Conservation (phyloP, 768 basidiomycete genomes). For the Clitopilus hobsonii region DNA sequence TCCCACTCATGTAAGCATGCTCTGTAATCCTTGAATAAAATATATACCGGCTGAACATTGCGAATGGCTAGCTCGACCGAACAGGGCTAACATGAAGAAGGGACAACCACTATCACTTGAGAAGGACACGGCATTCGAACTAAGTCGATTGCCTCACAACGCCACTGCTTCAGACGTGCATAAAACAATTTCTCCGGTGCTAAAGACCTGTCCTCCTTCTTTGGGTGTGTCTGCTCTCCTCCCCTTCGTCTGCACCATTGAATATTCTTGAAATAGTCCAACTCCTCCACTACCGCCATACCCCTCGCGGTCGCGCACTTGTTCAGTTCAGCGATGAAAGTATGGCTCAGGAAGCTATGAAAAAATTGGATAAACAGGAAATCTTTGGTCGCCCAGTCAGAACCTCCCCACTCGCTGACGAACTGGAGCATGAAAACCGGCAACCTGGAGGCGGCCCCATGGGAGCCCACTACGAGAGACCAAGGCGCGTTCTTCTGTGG, state of each 20-base stretch:
- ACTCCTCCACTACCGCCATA: background rate
- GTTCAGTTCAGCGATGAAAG: background rate
- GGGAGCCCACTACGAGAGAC: conserved; percentile 44
- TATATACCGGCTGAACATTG: no score
- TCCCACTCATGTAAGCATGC: no score
- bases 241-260: no score
- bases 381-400: background rate
- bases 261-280: background rate
- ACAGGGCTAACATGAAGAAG: background rate
- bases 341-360: no score
- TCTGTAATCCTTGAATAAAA: no score
- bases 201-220: background rate
- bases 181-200: background rate
- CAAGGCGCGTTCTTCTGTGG: conserved; percentile 52
- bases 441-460: conserved; percentile 40
- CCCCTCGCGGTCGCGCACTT: background rate
- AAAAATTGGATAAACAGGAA: background rate
- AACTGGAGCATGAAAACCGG: conserved; percentile 17
- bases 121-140: background rate
- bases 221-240: no score
- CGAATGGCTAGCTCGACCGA: no score
- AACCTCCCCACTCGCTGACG: conserved; percentile 21
- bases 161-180: background rate
- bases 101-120: background rate
- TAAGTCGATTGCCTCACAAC: background rate